phyloP scores from a whole-genome alignment of 441 rosid species.

The Bruguiera hainesii region DNA sequence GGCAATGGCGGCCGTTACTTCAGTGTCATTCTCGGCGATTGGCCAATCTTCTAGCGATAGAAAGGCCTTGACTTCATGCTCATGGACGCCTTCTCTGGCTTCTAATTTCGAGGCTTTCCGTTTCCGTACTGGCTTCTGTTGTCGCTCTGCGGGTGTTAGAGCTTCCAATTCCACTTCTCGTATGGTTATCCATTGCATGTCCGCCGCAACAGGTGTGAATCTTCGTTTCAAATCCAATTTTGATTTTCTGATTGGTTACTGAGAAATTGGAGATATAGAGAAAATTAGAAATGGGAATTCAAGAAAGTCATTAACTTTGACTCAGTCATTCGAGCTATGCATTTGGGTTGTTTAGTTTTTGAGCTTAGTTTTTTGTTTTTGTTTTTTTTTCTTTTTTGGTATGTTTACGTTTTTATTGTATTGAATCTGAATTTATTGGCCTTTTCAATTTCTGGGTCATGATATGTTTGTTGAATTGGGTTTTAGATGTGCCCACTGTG shows the following conservation, averaged over 20 bases:
- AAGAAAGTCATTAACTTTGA: too few relatives aligned
- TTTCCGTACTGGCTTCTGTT: slow-evolving; percentile 36
- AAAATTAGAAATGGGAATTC: neutral
- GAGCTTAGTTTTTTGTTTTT: neutral
- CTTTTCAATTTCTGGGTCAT: slow-evolving; percentile 7
- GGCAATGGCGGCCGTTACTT: slow-evolving; percentile 68
- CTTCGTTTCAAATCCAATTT: neutral
- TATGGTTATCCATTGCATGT: slow-evolving; percentile 60
- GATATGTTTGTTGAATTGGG: slow-evolving; percentile 17
- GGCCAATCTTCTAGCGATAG: slow-evolving; percentile 38
- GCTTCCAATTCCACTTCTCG: slow-evolving; percentile 46
- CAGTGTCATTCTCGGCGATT: slow-evolving; percentile 59
- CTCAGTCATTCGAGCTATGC: too few relatives aligned
- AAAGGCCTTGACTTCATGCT: slow-evolving; percentile 31
- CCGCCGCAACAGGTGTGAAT: slow-evolving; percentile 45
- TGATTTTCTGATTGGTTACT: neutral
- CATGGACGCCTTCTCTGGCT: slow-evolving; percentile 32
- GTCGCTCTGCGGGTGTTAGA: slow-evolving; percentile 32
- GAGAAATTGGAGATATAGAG: neutral
- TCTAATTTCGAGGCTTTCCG: slow-evolving; percentile 37
- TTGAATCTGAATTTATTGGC: neutral
- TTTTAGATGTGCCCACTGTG: slow-evolving; percentile 74
- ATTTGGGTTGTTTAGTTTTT: too few relatives aligned
- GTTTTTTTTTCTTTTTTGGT: too few relatives aligned
- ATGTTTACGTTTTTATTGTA: neutral